Base-by-base conservation (phyloP, 2,329 filamentous ascomycete genomes). In the Ceratocystis smalleyi region DNA sequence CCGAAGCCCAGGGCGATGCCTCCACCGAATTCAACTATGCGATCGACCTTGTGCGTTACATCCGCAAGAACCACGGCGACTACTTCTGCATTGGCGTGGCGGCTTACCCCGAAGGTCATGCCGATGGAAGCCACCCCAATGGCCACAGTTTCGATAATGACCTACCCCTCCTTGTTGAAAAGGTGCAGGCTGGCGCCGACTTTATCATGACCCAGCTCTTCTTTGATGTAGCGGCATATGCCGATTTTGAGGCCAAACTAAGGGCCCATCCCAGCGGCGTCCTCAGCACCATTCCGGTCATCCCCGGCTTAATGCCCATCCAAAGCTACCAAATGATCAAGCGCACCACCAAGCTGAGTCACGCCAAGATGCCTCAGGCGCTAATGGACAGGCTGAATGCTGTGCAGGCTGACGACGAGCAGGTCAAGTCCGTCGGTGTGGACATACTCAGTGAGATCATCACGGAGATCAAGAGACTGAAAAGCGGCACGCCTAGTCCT, bases 121-220 rank as follows among this genome's bases (percentile, higher is more conserved):
- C 91, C 5, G 91, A 96, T 71, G 90, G 95, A 74, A 89, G 86
- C 67, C 87, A 95, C 73, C 92, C 92, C 1, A 72, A 79, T 43
- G 82, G 79, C 30, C 83, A 86, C 74, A 83, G 80, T 69, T 71
- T 85, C 45, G 89, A 95, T 70, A 82, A 88, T 68, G 94, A 99
- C 75, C 76, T 99, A 66, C 89, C 91, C 0, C 95, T 88, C 71
- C 79, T 99, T 63, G 83, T 95, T 10, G 91, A 96, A 69, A 99
- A 99, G 79, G 87, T 87, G 0, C 80, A 86, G 69, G 94, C 94
- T 2, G 94, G 94, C 0, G 94, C 91, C 61, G 91, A 97, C 75
- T 99, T 99, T 72, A 88, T 99, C 75, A 96, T 99, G 89, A 97
- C 94, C 0, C 94, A 99, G 74, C 80, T 99, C 7, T 97, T 96